These are phyloP conservation scores for Protomyces inouyei DNA, from an alignment of 1,139 yeast species.

Conservation along the genomic window DNA sequence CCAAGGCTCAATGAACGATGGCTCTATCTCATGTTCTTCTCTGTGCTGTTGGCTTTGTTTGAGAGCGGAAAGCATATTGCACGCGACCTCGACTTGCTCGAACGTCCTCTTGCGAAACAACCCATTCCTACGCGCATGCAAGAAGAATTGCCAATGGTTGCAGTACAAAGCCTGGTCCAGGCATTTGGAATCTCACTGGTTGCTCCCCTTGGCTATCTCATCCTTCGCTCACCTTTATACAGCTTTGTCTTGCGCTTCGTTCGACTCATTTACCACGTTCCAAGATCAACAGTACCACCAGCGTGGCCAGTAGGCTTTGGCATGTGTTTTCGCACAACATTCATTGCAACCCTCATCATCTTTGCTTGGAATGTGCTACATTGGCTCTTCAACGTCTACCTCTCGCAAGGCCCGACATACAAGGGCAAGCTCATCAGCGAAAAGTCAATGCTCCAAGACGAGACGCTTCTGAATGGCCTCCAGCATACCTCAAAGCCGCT, in stretches of 20 bases:
- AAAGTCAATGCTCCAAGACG: conserved; percentile 8
- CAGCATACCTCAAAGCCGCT: neutral
- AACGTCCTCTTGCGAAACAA: neutral
- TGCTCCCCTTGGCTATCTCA: neutral
- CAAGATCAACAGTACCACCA: neutral
- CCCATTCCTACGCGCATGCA: neutral
- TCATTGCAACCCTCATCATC: neutral
- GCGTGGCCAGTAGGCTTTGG: conserved; percentile 10
- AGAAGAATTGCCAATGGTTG: neutral
- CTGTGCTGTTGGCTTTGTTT: neutral
- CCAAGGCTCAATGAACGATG: conserved; percentile 24
- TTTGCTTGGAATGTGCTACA: conserved; percentile 6
- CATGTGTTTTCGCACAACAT: neutral
- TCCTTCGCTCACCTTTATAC: neutral
- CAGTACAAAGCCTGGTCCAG: neutral
- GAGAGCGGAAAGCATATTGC: neutral
- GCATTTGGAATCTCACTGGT: neutral
- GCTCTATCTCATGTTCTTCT: conserved; percentile 5
- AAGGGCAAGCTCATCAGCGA: conserved; percentile 5
- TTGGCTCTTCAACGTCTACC: conserved; percentile 6
- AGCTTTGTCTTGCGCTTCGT: neutral
- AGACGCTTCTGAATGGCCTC: conserved; percentile 9
- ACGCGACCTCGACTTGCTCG: conserved; percentile 2
- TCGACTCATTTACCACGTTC: conserved; percentile 1
- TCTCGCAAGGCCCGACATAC: conserved; percentile 8